These are phyloP conservation scores for Venturia asperata DNA, from an alignment of 2,329 filamentous ascomycete species.

Conservation along the genomic window DNA sequence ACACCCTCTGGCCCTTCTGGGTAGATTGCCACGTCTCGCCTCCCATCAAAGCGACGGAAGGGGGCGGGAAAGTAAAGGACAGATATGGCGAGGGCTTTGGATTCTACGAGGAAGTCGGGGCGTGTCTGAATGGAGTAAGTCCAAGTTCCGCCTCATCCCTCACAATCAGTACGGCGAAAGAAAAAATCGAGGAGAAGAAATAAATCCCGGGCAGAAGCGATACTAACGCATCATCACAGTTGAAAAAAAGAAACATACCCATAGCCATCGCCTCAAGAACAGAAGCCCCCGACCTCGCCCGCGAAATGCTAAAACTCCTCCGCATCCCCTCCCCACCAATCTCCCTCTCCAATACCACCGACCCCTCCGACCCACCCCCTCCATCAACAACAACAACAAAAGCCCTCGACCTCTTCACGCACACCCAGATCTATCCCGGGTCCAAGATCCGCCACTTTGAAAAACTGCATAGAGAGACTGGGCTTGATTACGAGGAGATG, in stretches of 20 bases:
- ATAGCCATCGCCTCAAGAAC: slow-evolving; percentile 78
- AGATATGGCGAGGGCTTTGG: slow-evolving; percentile 40
- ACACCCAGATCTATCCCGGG: slow-evolving; percentile 60
- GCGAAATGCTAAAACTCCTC: slow-evolving; percentile 71
- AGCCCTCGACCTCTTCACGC: slow-evolving; percentile 49
- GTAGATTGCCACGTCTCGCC: slow-evolving; percentile 83
- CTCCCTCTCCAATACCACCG: slow-evolving; percentile 20
- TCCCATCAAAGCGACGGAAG: slow-evolving; percentile 52
- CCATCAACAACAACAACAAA: slow-evolving; percentile 28
- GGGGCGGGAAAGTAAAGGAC: slow-evolving; percentile 46
- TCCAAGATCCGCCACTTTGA: slow-evolving; percentile 83
- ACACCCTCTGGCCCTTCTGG: slow-evolving; percentile 99
- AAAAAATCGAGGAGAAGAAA: background rate
- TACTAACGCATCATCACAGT: slow-evolving; percentile 1
- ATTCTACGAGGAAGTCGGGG: slow-evolving; percentile 42
- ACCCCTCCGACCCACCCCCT: slow-evolving; percentile 15
- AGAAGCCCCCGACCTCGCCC: slow-evolving; percentile 67
- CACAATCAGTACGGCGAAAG: background rate
- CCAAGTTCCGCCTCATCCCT: slow-evolving; percentile 19
- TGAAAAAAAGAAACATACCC: slow-evolving; percentile 39
- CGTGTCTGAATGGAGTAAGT: slow-evolving; percentile 30
- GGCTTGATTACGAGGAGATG: slow-evolving; percentile 73
- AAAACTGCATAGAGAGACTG: slow-evolving; percentile 61
- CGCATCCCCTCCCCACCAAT: slow-evolving; percentile 42
- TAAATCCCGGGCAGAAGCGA: background rate